These are phyloP conservation scores for Tolypocladium pustulatum DNA, from an alignment of 2,329 filamentous ascomycete genomes.

Conservation along the genomic window DNA sequence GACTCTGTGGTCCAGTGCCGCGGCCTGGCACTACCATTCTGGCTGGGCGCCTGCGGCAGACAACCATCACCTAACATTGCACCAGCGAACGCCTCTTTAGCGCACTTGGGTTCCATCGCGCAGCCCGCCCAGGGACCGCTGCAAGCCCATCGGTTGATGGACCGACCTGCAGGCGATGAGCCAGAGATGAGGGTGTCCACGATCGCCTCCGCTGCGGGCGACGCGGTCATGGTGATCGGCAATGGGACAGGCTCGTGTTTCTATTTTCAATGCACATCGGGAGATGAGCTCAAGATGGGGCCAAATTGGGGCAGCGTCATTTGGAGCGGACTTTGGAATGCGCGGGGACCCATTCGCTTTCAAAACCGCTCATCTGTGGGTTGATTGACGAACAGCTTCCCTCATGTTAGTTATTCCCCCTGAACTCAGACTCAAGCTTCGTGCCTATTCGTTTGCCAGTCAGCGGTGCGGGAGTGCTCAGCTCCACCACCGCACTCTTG, in stretches of 20 bases:
- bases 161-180: not conserved
- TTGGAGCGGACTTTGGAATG: not conserved
- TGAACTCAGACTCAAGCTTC: not conserved
- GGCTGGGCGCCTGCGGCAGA: not conserved
- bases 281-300: not conserved
- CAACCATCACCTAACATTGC: not conserved
- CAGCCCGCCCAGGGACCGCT: not conserved
- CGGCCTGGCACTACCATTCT: not conserved
- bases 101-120: not conserved
- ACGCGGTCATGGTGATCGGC: not conserved
- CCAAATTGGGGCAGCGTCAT: not conserved
- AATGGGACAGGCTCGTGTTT: not conserved
- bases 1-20: not conserved
- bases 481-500: not conserved
- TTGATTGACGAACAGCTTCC: not conserved
- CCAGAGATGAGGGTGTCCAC: not conserved
- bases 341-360: not conserved
- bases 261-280: not conserved
- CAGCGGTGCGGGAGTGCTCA: not conserved
- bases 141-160: not conserved
- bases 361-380: not conserved
- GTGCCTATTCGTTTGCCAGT: not conserved
- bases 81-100: not conserved
- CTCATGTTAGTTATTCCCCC: not conserved
- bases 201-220: not conserved